Base-by-base conservation (phyloP, 495 filamentous ascomycete species). In the Viridothelium virens region DNA sequence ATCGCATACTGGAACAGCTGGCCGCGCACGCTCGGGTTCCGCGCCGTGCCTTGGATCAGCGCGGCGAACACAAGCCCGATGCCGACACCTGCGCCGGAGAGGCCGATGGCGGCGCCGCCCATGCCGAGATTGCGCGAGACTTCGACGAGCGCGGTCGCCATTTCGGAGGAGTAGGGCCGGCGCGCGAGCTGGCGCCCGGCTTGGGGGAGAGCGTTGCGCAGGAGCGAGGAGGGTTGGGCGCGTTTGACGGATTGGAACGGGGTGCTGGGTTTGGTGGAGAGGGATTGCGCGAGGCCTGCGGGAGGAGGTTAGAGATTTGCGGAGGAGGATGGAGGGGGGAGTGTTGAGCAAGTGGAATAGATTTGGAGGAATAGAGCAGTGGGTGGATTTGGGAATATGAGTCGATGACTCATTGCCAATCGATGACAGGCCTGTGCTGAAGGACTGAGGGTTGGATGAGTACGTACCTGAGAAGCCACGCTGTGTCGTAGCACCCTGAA, bases 1-100 rank as follows among this genome's bases (percentile, higher is more conserved):
- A 94, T 91, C 84, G 90, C 90, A 82, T 94, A 92, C 69, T 88
- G 86, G 88, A 94, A 94, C 72, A 94, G 88, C 83, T 92, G 89
- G 74, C 88, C 89, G 80, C 89, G 87, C 83, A 94, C 87, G 72
- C 86, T 86, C 72, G 89, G 89, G 89, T 94, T 94, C 82, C 90
- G 89, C 80, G 90, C 89, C 72, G 91, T 88, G 78, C 84, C 85
- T 78, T 86, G 84, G 74, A 94, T 84, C 78, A 94, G 88, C 73
- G 89, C 84, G 74, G 86, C 89, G 86, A 94, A 94, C 77, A 94
- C 90, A 77, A 90, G 84, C 83, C 89, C 89, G 82, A 92, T 91
- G 89, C 90, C 89, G 81, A 91, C 88, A 36, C 63, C 41, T 1
- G 62, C 44, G 38, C 62, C 62, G 62, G 62, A 63, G 72, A 94